Base-by-base conservation (phyloP, 2,329 filamentous ascomycete genomes). In the Daldinia sp. region DNA sequence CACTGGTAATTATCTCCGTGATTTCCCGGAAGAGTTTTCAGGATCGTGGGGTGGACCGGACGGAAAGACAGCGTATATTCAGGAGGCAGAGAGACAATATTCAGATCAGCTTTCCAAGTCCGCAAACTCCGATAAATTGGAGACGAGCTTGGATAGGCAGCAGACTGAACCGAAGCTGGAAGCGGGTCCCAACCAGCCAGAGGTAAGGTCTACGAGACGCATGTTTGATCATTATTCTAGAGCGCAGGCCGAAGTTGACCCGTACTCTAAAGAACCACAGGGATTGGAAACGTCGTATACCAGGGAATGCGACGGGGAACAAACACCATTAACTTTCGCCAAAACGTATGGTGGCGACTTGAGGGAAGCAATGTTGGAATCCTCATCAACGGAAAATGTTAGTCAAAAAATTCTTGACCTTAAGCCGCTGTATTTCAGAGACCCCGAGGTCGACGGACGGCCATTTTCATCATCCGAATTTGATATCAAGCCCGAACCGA, bases 21-120 rank as follows among this genome's bases (percentile, higher is more conserved):
- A 85, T 69, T 85, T 85, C 60, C 81, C 83, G 0, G 82, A 85
- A 60, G 82, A 85, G 3, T 84, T 83, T 56, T 68, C 77, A 0
- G 70, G 71, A 4, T 77, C 77, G 1, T 84, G 82, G 83, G 75
- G 72, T 37, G 30, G 29, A 2, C 37, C 47, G 15, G 30, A 64
- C 32, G 56, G 71, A 27, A 37, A 57, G 11, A 55, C 73, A 29
- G 52, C 55, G 7, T 58, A 59, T 27, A 34, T 66, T 15, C 70
- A 71, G 27, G 70, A 66, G 10, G 62, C 61, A 7, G 72, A 75
- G 35, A 70, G 68, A 17, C 58, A 68, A 4, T 68, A 68, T 50
- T 63, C 72, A 4, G 66, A 74, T 48, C 59, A 63, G 17, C 59
- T 70, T 55, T 67, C 72, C 11, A 63, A 69, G 35, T 50, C 61